A percentile compares a stretch with the other conserved stretches of the same genome.
Evolutionary conservation across 306 rosid genomes (phyloP).

Genomic region (Cucurbita moschata): DNA sequence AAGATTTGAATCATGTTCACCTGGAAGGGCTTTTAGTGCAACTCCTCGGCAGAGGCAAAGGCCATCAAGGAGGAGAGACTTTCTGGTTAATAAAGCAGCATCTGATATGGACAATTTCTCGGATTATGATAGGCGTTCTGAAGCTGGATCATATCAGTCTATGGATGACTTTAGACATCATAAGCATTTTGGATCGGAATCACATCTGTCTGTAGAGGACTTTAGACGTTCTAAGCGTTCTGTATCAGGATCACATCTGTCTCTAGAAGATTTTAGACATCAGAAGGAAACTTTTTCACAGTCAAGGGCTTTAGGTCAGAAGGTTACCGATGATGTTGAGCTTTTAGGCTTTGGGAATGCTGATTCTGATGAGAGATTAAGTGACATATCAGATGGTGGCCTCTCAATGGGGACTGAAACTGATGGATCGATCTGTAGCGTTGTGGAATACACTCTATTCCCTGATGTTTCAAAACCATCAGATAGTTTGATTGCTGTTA

Average conservation of each 20-base stretch:
- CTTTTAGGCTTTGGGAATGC: conserved; percentile 80
- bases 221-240: conserved; percentile 28
- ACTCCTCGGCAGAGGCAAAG: conserved; percentile 31
- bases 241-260: conserved; percentile 45
- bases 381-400: conserved; percentile 97
- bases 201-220: conserved; percentile 59
- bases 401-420: conserved; percentile 99
- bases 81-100: conserved; percentile 23
- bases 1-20: conserved; percentile 50
- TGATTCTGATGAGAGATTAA: conserved; percentile 88
- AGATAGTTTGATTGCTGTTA: conserved; percentile 26
- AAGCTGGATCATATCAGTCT: conserved; percentile 70
- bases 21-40: conserved; percentile 47
- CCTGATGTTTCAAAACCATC: conserved; percentile 57
- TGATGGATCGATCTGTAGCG: conserved; percentile 75
- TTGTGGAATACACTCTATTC: conserved; percentile 89
- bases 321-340: conserved; percentile 56
- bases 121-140: conserved; percentile 73
- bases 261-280: conserved; percentile 51
- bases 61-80: conserved; percentile 27
- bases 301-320: conserved; percentile 23
- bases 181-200: conserved; percentile 23
- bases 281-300: conserved; percentile 27
- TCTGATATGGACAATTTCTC: conserved; percentile 66
- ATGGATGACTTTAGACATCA: conserved; percentile 45